phyloP scores from a whole-genome alignment of 805 yeast genomes.

The Yarrowia yakushimensis region DNA sequence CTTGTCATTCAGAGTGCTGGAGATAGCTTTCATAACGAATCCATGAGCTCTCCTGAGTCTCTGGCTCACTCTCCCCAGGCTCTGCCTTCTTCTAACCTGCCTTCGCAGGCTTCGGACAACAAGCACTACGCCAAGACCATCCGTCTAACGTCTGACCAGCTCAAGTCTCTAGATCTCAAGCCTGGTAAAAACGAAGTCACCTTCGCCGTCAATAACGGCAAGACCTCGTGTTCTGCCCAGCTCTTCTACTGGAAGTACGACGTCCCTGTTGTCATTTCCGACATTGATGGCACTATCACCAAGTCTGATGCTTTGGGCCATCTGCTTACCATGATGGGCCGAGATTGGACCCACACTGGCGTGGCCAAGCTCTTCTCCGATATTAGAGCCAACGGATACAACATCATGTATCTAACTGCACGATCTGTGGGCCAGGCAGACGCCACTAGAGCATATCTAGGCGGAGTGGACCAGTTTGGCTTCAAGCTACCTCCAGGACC shows the following conservation, averaged over 20 bases:
- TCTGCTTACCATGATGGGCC: constrained; percentile 85
- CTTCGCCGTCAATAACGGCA: constrained; percentile 80
- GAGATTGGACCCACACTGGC: constrained; percentile 98
- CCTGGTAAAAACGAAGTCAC: constrained; percentile 75
- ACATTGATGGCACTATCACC: constrained; percentile 96
- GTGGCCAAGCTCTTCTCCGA: constrained; percentile 91
- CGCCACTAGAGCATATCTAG: constrained; percentile 76
- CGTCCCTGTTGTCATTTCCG: constrained; percentile 91
- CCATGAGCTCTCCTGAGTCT: constrained; percentile 27
- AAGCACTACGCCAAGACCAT: constrained; percentile 72
- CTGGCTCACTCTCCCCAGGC: neutral
- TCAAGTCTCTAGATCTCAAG: constrained; percentile 65
- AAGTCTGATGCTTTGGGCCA: constrained; percentile 98
- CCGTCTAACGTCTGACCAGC: constrained; percentile 85
- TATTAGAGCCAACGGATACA: constrained; percentile 81
- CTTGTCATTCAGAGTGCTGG: constrained; percentile 33
- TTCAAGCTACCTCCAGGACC: constrained; percentile 80
- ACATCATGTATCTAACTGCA: constrained; percentile 89
- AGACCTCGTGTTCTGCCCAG: constrained; percentile 67
- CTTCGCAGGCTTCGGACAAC: constrained; percentile 29
- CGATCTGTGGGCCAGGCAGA: constrained; percentile 96
- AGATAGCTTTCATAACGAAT: constrained; percentile 26
- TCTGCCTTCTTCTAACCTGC: constrained; percentile 17
- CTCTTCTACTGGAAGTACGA: constrained; percentile 79
- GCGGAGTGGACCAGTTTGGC: constrained; percentile 74